Conservation (phyloP, 495 filamentous ascomycete species). For the Hypoxylon trugodes region DNA sequence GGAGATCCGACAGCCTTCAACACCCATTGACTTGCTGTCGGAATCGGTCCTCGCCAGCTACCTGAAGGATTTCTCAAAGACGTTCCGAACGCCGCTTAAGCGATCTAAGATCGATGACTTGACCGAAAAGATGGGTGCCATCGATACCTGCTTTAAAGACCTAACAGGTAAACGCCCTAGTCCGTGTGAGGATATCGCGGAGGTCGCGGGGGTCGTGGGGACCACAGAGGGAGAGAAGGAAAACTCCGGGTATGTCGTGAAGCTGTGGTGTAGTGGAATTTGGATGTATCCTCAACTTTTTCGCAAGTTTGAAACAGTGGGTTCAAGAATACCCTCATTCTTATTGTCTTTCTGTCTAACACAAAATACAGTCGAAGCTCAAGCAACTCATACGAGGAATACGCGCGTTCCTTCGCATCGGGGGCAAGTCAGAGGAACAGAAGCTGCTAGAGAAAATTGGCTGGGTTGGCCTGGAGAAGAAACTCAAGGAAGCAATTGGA, state of each 20-base stretch:
- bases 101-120: too few relatives aligned
- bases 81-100: too few relatives aligned
- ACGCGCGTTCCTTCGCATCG: neutral
- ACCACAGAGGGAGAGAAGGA: neutral
- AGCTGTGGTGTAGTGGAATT: slow-evolving; percentile 5
- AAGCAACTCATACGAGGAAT: neutral
- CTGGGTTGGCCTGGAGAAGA: too few relatives aligned
- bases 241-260: neutral
- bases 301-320: slow-evolving; percentile 4
- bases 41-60: neutral
- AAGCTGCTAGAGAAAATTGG: neutral
- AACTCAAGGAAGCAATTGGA: too few relatives aligned
- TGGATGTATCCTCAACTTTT: slow-evolving; percentile 15
- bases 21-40: slow-evolving; percentile 1
- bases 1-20: neutral
- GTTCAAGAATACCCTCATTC: neutral
- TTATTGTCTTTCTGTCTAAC: neutral
- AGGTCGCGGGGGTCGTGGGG: too few relatives aligned
- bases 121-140: too few relatives aligned
- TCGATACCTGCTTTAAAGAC: slow-evolving; percentile 8
- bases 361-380: neutral
- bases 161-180: neutral
- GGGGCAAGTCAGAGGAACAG: neutral
- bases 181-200: neutral
- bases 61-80: neutral